phyloP scores from a whole-genome alignment of 1,284 basidiomycete genomes.

The Ceratobasidium sp. region DNA sequence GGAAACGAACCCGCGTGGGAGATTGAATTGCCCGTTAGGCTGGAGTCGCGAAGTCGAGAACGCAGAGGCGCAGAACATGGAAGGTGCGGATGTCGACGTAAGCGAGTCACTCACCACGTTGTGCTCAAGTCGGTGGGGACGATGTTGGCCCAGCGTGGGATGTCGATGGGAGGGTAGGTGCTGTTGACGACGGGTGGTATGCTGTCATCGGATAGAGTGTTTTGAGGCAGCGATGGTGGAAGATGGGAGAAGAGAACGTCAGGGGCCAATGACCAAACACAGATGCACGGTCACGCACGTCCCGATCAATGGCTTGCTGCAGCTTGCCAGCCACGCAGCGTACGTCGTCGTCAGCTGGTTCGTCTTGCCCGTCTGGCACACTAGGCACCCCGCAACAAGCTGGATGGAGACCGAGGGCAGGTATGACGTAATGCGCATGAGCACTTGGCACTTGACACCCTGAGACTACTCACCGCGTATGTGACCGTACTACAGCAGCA shows the following conservation, averaged over 20 bases:
- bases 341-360: constrained; percentile 11
- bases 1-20: no score
- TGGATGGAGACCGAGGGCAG: neutral
- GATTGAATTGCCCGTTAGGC: neutral
- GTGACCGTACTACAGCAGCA: no score
- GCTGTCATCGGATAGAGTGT: neutral
- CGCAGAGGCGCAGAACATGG: neutral
- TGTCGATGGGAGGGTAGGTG: neutral
- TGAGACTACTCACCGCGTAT: no score
- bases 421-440: neutral
- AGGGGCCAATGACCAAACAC: neutral
- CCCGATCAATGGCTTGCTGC: neutral
- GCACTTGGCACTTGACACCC: no score
- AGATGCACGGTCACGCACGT: neutral
- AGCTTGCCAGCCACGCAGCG: neutral
- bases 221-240: neutral
- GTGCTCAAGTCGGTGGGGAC: neutral
- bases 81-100: no score
- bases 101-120: constrained; percentile 12
- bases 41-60: neutral
- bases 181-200: neutral
- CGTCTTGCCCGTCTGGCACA: constrained; percentile 14
- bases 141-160: neutral
- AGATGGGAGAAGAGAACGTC: neutral
- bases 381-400: constrained; percentile 16